Conservation (phyloP, 495 filamentous ascomycete genomes). For the Neohortaea acidophila region DNA sequence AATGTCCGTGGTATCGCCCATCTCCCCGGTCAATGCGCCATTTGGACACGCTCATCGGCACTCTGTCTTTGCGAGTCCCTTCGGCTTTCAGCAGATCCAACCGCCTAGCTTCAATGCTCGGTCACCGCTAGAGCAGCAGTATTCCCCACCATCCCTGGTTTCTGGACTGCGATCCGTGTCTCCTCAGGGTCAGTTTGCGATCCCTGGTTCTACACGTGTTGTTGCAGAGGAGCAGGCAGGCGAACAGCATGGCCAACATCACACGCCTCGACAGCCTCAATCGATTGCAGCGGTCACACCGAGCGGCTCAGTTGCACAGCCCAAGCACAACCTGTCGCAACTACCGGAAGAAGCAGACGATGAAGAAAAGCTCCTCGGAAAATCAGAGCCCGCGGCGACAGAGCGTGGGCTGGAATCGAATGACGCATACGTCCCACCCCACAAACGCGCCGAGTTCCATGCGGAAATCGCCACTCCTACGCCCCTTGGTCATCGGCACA, state of each 20-base stretch:
- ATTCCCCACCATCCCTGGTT: slow-evolving; percentile 2
- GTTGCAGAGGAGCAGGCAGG: slow-evolving; percentile 12
- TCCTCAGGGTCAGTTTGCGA: slow-evolving; percentile 18
- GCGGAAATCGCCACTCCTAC: slow-evolving; percentile 48
- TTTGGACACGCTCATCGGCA: slow-evolving; percentile 28
- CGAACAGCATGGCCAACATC: slow-evolving; percentile 10
- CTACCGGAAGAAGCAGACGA: slow-evolving; percentile 40
- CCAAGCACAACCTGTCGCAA: slow-evolving; percentile 36
- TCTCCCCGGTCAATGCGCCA: slow-evolving; percentile 17
- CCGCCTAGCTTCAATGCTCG: background rate
- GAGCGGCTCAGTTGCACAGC: too few relatives aligned
- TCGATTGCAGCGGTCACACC: too few relatives aligned
- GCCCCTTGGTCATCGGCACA: slow-evolving; percentile 48
- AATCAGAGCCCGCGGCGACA: slow-evolving; percentile 35
- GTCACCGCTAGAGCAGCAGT: slow-evolving; percentile 4
- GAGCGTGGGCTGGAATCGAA: slow-evolving; percentile 21
- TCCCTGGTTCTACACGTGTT: slow-evolving; percentile 10
- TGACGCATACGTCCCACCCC: slow-evolving; percentile 14
- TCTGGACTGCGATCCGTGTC: slow-evolving; percentile 9
- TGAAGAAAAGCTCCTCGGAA: slow-evolving; percentile 27
- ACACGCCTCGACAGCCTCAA: too few relatives aligned
- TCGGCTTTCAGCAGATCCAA: slow-evolving; percentile 15
- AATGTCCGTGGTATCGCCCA: slow-evolving; percentile 27
- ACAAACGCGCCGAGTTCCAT: slow-evolving; percentile 30
- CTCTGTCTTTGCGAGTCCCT: slow-evolving; percentile 24